phyloP scores from a whole-genome alignment of 225 moss, liverwort and hornwort genomes.

The Anthoceros angustus region DNA sequence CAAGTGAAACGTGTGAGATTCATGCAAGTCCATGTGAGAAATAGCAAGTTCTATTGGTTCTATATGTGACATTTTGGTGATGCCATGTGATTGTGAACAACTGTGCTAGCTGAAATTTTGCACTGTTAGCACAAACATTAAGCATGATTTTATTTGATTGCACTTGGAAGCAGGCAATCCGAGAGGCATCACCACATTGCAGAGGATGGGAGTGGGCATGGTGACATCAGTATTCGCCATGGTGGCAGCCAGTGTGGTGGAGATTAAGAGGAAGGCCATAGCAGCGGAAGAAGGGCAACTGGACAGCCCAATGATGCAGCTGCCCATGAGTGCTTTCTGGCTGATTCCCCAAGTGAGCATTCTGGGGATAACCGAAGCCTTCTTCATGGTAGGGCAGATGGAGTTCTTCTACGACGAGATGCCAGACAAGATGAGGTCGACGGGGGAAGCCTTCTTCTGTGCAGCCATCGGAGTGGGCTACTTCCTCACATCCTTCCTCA shows the following conservation, averaged over 20 bases:
- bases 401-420: slow-evolving; percentile 32
- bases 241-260: slow-evolving; percentile 28
- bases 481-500: neutral
- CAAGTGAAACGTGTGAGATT: too few species aligned
- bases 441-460: slow-evolving; percentile 21
- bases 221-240: slow-evolving; percentile 31
- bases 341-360: slow-evolving; percentile 35
- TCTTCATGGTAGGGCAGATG: slow-evolving; percentile 21
- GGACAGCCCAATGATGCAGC: slow-evolving; percentile 18
- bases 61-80: too few species aligned
- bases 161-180: slow-evolving; percentile 18
- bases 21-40: too few species aligned
- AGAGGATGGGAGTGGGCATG: slow-evolving; percentile 42
- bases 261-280: slow-evolving; percentile 29
- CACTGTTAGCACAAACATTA: too few species aligned
- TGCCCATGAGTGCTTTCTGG: slow-evolving; percentile 45
- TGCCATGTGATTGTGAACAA: too few species aligned
- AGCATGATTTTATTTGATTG: too few species aligned
- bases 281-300: slow-evolving; percentile 26
- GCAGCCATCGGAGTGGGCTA: slow-evolving; percentile 11
- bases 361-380: slow-evolving; percentile 22
- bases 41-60: too few species aligned
- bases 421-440: slow-evolving; percentile 16
- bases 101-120: too few species aligned
- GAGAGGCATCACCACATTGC: slow-evolving; percentile 37